Conservation (phyloP, 768 basidiomycete species). For the Rhodotorula sphaerocarpa region DNA sequence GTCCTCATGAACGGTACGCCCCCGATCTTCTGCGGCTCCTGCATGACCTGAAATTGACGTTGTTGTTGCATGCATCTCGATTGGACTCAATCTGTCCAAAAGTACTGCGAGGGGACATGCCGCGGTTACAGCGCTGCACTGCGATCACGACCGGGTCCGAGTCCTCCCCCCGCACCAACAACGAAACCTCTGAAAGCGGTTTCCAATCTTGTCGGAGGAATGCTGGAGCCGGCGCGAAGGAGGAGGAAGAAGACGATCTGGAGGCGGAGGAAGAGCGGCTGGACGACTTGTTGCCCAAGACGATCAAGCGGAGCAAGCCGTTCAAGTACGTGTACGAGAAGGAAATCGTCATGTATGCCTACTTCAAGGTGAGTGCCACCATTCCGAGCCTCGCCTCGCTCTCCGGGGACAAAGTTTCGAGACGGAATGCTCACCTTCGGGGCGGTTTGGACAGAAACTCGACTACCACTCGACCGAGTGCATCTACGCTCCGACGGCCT, state of each 20-base stretch:
- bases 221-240: slow-evolving; percentile 45
- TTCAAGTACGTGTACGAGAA: slow-evolving; percentile 99
- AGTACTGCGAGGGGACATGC: slow-evolving; percentile 98
- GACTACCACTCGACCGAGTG: slow-evolving; percentile 99
- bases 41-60: no score
- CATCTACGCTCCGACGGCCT: slow-evolving; percentile 97
- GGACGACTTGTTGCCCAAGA: slow-evolving; percentile 42
- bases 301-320: slow-evolving; percentile 94
- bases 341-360: slow-evolving; percentile 99
- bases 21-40: not conserved
- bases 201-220: no score
- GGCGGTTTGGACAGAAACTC: slow-evolving; percentile 55
- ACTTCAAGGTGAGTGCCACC: slow-evolving; percentile 55
- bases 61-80: no score
- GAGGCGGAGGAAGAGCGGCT: not conserved
- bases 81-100: no score
- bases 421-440: no score
- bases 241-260: not conserved
- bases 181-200: no score
- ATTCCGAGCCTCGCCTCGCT: no score
- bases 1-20: slow-evolving; percentile 93
- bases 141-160: slow-evolving; percentile 91
- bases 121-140: slow-evolving; percentile 85
- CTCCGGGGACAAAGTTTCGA: no score
- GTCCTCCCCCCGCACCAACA: no score